phyloP scores from a whole-genome alignment of 768 basidiomycete species.

The Butyriboletus loyo region DNA sequence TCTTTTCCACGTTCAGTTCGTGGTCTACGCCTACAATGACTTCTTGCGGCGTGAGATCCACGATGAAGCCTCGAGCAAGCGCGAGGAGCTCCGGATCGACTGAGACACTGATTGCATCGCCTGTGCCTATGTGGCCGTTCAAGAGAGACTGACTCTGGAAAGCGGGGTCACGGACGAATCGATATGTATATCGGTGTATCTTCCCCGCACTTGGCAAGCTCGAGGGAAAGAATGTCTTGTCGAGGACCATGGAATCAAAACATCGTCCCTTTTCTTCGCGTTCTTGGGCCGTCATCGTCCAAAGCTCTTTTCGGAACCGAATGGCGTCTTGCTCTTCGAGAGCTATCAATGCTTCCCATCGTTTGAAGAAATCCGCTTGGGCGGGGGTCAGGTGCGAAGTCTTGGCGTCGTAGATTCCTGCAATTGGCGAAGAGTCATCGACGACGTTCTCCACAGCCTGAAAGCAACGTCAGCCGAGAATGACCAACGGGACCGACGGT shows the following conservation, averaged over 20 bases:
- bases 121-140: slow-evolving; percentile 72
- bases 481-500: not conserved
- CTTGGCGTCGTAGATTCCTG: slow-evolving; percentile 70
- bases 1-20: slow-evolving; percentile 50
- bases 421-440: slow-evolving; percentile 52
- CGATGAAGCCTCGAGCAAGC: slow-evolving; percentile 78
- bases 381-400: slow-evolving; percentile 71
- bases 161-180: slow-evolving; percentile 46
- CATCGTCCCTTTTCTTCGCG: slow-evolving; percentile 83
- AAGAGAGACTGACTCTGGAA: slow-evolving; percentile 41
- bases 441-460: slow-evolving; percentile 69
- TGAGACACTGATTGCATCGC: slow-evolving; percentile 85
- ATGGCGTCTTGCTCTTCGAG: slow-evolving; percentile 85
- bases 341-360: slow-evolving; percentile 86
- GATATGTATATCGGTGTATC: slow-evolving; percentile 79
- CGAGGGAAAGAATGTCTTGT: slow-evolving; percentile 36
- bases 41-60: slow-evolving; percentile 59
- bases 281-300: slow-evolving; percentile 83
- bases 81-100: slow-evolving; percentile 86
- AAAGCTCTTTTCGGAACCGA: slow-evolving; percentile 86
- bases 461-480: slow-evolving; percentile 4
- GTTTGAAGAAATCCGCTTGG: slow-evolving; percentile 78
- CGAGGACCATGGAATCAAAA: slow-evolving; percentile 76
- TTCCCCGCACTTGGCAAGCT: slow-evolving; percentile 38
- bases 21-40: slow-evolving; percentile 85